Percentiles rank a stretch among this genome's conserved stretches.
Evolutionary conservation across 1,284 basidiomycete species (phyloP).

Genomic region (Fistulina hepatica): DNA sequence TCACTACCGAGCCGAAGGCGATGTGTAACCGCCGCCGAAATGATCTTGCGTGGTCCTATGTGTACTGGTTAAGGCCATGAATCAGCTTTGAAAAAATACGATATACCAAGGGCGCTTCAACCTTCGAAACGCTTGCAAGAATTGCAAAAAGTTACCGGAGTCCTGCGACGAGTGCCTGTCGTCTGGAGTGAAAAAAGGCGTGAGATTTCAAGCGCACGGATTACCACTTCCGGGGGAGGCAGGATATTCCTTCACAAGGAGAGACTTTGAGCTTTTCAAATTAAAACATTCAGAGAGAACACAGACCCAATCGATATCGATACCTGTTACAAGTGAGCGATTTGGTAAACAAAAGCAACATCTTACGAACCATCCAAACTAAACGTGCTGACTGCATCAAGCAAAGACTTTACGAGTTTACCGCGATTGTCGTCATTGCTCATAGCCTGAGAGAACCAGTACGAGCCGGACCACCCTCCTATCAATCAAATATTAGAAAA

Average conservation of each 20-base stretch:
- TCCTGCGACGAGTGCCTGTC: slow-evolving; percentile 33
- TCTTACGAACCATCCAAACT: slow-evolving; percentile 44
- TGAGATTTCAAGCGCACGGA: too few relatives aligned
- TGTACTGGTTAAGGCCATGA: background rate
- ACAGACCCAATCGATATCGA: slow-evolving; percentile 65
- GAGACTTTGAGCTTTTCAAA: too few relatives aligned
- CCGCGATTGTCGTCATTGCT: slow-evolving; percentile 36
- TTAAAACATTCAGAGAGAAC: background rate
- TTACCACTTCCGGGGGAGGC: slow-evolving; percentile 57
- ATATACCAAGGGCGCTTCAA: slow-evolving; percentile 40
- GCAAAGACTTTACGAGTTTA: slow-evolving; percentile 52
- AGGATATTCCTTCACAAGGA: slow-evolving; percentile 62
- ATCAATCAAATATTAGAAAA: too few relatives aligned
- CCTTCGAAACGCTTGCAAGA: slow-evolving; percentile 55
- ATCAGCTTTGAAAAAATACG: background rate
- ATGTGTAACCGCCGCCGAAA: slow-evolving; percentile 62
- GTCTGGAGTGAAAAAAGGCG: background rate
- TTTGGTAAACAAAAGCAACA: background rate
- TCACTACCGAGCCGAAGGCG: slow-evolving; percentile 60
- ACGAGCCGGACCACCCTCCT: slow-evolving; percentile 4
- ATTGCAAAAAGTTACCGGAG: slow-evolving; percentile 53
- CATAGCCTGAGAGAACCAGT: slow-evolving; percentile 18
- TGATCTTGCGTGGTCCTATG: slow-evolving; percentile 44
- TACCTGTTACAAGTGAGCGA: slow-evolving; percentile 26
- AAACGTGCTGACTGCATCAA: slow-evolving; percentile 47